A percentile compares a stretch with the other conserved stretches of the same genome.
These are phyloP conservation scores for Lotmaria passim DNA, from an alignment of 208 protist species.

Conservation along the genomic window DNA sequence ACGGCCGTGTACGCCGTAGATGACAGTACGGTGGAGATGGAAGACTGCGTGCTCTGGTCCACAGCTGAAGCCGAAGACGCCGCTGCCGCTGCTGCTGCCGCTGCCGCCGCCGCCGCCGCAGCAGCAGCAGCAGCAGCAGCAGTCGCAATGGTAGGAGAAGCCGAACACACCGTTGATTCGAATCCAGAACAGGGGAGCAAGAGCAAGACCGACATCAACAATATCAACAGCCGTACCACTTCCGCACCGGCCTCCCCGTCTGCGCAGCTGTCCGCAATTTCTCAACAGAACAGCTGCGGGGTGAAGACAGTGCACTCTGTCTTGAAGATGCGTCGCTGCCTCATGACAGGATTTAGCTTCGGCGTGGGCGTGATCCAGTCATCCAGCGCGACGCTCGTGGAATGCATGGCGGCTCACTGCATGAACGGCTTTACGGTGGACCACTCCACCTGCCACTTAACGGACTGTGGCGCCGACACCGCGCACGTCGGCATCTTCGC, in stretches of 20 bases:
- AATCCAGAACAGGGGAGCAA: no score
- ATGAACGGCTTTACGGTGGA: conserved; percentile 81
- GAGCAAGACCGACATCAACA: background rate
- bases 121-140: background rate
- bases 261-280: background rate
- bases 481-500: conserved; percentile 64
- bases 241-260: background rate
- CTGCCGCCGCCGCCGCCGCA: background rate
- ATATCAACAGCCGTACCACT: background rate
- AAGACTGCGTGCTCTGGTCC: conserved; percentile 57
- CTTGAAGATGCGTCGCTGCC: conserved; percentile 44
- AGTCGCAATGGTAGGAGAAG: background rate
- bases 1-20: conserved; percentile 75
- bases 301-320: conserved; percentile 58
- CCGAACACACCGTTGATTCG: no score
- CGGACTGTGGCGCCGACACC: conserved; percentile 63
- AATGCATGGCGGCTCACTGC: conserved; percentile 59
- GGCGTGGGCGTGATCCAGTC: conserved; percentile 64
- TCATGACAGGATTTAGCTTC: conserved; percentile 59
- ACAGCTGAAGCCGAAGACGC: conserved; percentile 33
- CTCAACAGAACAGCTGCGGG: conserved; percentile 41
- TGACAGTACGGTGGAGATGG: conserved; percentile 46
- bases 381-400: conserved; percentile 33
- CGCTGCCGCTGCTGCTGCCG: conserved; percentile 4
- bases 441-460: conserved; percentile 42